Evolutionary conservation across 2,329 filamentous ascomycete species (phyloP).

Genomic region (Sporothrix pseudoabietina): DNA sequence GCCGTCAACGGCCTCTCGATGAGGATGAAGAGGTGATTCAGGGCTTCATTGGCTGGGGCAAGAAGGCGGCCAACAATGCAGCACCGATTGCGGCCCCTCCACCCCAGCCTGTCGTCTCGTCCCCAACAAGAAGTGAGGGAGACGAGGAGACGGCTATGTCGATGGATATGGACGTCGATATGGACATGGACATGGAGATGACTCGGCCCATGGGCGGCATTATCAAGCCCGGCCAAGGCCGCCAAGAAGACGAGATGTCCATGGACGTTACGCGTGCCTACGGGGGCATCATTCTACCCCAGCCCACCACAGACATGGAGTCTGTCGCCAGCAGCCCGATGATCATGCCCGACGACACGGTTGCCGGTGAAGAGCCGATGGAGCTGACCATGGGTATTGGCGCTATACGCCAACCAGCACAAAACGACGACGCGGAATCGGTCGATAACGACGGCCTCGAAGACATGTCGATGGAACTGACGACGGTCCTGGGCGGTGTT

Average conservation of each 20-base stretch:
- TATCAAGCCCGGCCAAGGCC: constrained; percentile 36
- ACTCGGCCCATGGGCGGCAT: constrained; percentile 52
- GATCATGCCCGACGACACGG: constrained; percentile 58
- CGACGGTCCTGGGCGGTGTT: constrained; percentile 63
- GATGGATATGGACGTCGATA: constrained; percentile 50
- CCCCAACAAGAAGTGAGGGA: neutral
- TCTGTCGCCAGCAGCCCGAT: constrained; percentile 37
- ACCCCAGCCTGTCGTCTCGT: constrained; percentile 33
- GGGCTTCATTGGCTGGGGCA: constrained; percentile 72
- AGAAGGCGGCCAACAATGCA: constrained; percentile 51
- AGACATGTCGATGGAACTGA: constrained; percentile 80
- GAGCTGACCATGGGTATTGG: constrained; percentile 81
- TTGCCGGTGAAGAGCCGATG: constrained; percentile 56
- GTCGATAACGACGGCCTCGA: constrained; percentile 54
- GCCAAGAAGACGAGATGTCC: constrained; percentile 65
- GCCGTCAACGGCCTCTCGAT: constrained; percentile 63
- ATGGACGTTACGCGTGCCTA: constrained; percentile 91
- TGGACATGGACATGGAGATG: constrained; percentile 49
- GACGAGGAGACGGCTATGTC: constrained; percentile 49
- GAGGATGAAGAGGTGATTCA: constrained; percentile 71
- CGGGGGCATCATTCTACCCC: constrained; percentile 70
- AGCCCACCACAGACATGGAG: constrained; percentile 32
- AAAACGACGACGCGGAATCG: constrained; percentile 39
- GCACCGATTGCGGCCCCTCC: constrained; percentile 1
- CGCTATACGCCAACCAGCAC: constrained; percentile 57